A percentile compares a stretch with the other conserved stretches of the same genome.
phyloP scores from a whole-genome alignment of 768 basidiomycete genomes.

The Cystofilobasidium macerans region DNA sequence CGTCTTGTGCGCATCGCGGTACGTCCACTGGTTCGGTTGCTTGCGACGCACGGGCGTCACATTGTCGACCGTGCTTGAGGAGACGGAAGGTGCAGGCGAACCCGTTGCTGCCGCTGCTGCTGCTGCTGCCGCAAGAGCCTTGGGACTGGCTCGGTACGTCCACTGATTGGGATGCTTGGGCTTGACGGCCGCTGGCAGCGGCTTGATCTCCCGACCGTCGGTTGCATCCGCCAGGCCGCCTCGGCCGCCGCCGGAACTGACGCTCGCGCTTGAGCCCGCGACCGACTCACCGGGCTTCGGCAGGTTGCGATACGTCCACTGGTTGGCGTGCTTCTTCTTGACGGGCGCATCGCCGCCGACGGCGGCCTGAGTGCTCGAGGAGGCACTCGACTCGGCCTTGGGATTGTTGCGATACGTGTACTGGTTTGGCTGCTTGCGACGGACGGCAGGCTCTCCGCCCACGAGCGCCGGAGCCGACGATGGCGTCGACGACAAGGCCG shows the following conservation, averaged over 20 bases:
- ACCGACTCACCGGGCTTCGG: no score
- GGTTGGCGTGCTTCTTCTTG: neutral
- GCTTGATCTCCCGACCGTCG: neutral
- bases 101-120: neutral
- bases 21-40: slow-evolving; percentile 8
- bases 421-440: neutral
- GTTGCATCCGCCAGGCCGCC: neutral
- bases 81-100: no score
- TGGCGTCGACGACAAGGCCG: no score
- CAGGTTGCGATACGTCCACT: neutral
- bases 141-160: neutral
- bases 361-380: neutral
- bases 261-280: neutral
- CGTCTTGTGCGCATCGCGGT: neutral
- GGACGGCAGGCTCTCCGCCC: neutral
- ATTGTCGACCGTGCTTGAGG: neutral
- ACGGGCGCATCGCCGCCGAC: neutral
- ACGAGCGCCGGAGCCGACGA: no score
- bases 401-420: neutral
- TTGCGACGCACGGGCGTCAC: neutral
- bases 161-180: slow-evolving; percentile 2
- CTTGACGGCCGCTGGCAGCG: neutral
- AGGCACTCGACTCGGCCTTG: neutral
- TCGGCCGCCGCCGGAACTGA: neutral
- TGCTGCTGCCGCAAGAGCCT: neutral